Evolutionary conservation across 495 filamentous ascomycete species (phyloP), one percentile per base, ranked within the genome.

Genomic region (Penicillium angulare): DNA sequence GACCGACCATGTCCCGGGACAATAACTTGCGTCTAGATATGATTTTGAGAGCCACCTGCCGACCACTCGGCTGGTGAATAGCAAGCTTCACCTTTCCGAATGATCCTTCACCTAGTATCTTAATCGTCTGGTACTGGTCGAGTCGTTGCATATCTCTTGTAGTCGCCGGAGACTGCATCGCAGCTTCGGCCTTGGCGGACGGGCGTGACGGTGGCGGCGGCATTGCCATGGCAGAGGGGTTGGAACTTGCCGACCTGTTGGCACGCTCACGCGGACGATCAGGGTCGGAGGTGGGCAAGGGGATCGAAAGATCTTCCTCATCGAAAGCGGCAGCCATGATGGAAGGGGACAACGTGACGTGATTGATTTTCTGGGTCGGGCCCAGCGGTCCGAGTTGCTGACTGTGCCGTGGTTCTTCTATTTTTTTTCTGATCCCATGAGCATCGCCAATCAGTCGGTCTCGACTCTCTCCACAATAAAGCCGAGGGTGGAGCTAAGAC

Each of bases 11-110:
- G 61, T 98, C 93, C 57, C 90, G 78, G 50, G 88, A 96, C 43
- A 96, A 86, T 56, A 98, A 79, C 75, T 96, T 96, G 79, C 90
- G 91, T 46, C 93, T 82, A 15, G 88, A 85, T 64, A 98, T 97
- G 64, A 98, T 96, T 76, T 98, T 98, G 55, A 98, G 76, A 43
- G 93, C 93, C 24, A 98, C 93, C 72, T 95, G 86, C 65, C 97
- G 90, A 48, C 87, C 87, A 61, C 87, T 96, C 39, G 89, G 84
- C 56, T 88, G 83, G 63, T 98, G 93, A 27, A 90, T 85, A 2
- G 93, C 93, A 54, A 97, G 82, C 76, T 97, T 97, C 62, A 98
- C 93, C 77, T 98, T 98, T 41, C 93, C 93, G 67, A 98, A 98
- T 7, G 89, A 95, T 9, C 93, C 93, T 74, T 98, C 93, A 22